phyloP scores from a whole-genome alignment of 1,139 yeast genomes.

The Kodamaea fungicola region DNA sequence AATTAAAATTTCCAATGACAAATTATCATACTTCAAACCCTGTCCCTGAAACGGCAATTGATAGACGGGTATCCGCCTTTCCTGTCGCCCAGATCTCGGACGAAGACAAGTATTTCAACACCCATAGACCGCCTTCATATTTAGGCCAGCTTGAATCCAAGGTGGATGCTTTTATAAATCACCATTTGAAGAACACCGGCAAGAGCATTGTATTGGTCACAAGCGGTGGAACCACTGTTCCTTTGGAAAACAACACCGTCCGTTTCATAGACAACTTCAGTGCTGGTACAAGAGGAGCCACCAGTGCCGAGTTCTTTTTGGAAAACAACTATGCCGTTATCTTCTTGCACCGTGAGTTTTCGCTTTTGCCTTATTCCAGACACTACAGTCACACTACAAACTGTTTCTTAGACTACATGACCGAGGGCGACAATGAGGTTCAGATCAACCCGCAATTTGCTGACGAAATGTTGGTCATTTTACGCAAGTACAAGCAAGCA shows the following conservation, averaged over 20 bases:
- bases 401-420: slow-evolving; percentile 82
- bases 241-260: slow-evolving; percentile 93
- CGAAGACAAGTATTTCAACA: slow-evolving; percentile 70
- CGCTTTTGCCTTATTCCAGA: slow-evolving; percentile 85
- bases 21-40: slow-evolving; percentile 64
- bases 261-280: slow-evolving; percentile 94
- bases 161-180: slow-evolving; percentile 56
- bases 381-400: slow-evolving; percentile 83
- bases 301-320: slow-evolving; percentile 88
- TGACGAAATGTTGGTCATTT: slow-evolving; percentile 59
- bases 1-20: slow-evolving; percentile 1
- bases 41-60: slow-evolving; percentile 70
- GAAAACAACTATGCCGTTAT: slow-evolving; percentile 87
- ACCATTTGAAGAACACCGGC: slow-evolving; percentile 35
- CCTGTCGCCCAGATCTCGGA: slow-evolving; percentile 75
- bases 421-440: slow-evolving; percentile 49
- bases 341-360: slow-evolving; percentile 87
- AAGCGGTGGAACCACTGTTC: slow-evolving; percentile 98
- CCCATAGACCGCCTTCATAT: slow-evolving; percentile 73
- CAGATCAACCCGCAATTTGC: slow-evolving; percentile 62
- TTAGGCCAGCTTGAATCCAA: slow-evolving; percentile 57
- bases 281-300: slow-evolving; percentile 97
- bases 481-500: slow-evolving; percentile 62
- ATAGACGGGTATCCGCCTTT: slow-evolving; percentile 68
- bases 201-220: slow-evolving; percentile 77